Evolutionary conservation across 805 yeast genomes (phyloP).

Genomic region (Saturnispora galanensis): DNA sequence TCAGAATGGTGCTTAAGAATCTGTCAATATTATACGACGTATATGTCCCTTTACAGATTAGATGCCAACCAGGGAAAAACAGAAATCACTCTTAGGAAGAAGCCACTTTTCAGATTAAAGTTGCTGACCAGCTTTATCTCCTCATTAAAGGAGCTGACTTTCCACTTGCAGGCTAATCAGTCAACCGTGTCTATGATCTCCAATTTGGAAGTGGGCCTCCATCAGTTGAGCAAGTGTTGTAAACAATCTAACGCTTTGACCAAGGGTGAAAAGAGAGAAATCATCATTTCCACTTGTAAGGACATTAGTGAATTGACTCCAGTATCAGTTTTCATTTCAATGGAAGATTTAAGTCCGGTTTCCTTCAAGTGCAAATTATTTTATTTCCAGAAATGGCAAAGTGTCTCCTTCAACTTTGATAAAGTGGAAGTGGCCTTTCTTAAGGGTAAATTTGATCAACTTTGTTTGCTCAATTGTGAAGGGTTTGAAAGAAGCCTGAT

Average conservation of each 20-base stretch:
- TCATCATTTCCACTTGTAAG: slow-evolving; percentile 18
- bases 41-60: slow-evolving; percentile 17
- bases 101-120: slow-evolving; percentile 25
- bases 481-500: slow-evolving; percentile 23
- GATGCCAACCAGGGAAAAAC: slow-evolving; percentile 18
- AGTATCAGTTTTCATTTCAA: slow-evolving; percentile 16
- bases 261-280: slow-evolving; percentile 15
- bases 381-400: slow-evolving; percentile 18
- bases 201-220: slow-evolving; percentile 17
- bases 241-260: slow-evolving; percentile 18
- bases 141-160: slow-evolving; percentile 16
- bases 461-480: slow-evolving; percentile 26
- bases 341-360: slow-evolving; percentile 1
- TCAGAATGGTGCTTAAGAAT: slow-evolving; percentile 21
- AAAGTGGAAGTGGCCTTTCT: slow-evolving; percentile 16
- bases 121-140: slow-evolving; percentile 18
- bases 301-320: slow-evolving; percentile 16
- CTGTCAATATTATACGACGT: slow-evolving; percentile 16
- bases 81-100: slow-evolving; percentile 22
- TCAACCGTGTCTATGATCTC: slow-evolving; percentile 18
- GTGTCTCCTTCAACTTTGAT: slow-evolving; percentile 17
- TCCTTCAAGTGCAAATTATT: slow-evolving; percentile 17
- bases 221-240: slow-evolving; percentile 14
- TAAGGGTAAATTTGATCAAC: slow-evolving; percentile 5
- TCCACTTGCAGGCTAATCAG: slow-evolving; percentile 14